Conservation (phyloP, 31 red algal genomes). For the Asparagopsis taxiformis region DNA sequence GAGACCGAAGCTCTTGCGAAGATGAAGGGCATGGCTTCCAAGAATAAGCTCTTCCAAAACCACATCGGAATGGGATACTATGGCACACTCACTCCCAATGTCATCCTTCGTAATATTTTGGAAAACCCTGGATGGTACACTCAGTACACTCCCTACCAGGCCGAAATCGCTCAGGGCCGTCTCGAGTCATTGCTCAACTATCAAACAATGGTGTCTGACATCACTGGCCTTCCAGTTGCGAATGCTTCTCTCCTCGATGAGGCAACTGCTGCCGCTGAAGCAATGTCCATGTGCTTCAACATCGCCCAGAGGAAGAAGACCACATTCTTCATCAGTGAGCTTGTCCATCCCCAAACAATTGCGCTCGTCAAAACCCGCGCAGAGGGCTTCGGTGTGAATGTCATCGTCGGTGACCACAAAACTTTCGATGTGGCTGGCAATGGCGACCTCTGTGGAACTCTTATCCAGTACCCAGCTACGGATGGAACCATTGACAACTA, state of each 20-base stretch:
- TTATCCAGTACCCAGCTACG: constrained; percentile 98
- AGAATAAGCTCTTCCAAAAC: constrained; percentile 90
- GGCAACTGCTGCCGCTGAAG: constrained; percentile 98
- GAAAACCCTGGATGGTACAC: constrained; percentile 99
- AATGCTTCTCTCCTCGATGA: constrained; percentile 98
- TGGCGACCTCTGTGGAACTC: constrained; percentile 67
- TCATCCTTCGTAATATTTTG: constrained; percentile 93
- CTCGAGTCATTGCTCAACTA: constrained; percentile 99
- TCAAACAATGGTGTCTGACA: constrained; percentile 99
- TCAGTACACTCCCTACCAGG: constrained; percentile 99
- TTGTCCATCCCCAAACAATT: constrained; percentile 90
- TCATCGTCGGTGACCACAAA: constrained; percentile 79
- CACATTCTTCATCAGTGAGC: constrained; percentile 84
- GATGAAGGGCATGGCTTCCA: constrained; percentile 63
- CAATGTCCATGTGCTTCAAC: constrained; percentile 96
- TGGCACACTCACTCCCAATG: constrained; percentile 89
- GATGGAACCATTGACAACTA: constrained; percentile 83
- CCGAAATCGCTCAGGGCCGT: constrained; percentile 97
- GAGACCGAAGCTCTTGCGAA: constrained; percentile 88
- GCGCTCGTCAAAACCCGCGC: constrained; percentile 89
- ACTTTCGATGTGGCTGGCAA: constrained; percentile 47
- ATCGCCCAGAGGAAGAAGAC: constrained; percentile 65
- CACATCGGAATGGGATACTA: constrained; percentile 99
- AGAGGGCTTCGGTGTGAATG: constrained; percentile 84
- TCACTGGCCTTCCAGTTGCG: constrained; percentile 95